Base-by-base conservation (phyloP, 164 flowering plant genomes). In the Sextonia rubra region DNA sequence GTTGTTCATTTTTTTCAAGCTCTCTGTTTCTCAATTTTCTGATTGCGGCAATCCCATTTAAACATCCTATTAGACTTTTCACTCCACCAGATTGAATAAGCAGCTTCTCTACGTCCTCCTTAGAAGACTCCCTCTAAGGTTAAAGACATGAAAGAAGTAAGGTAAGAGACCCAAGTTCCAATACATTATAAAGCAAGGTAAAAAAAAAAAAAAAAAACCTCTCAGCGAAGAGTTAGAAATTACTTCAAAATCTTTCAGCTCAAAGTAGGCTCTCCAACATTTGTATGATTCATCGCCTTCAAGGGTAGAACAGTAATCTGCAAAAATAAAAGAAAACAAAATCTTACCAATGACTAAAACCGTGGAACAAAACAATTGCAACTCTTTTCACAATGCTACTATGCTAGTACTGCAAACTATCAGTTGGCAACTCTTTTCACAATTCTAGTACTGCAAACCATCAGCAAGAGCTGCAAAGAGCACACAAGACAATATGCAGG, bases 181-280 rank as follows among this genome's bases (percentile, higher is more conserved):
- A 23, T n/a, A 17, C 12, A 7, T 30, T 12, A 49, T 61, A 5
- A 47, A n/a, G 44, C 47, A 4, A 20, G 15, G 22, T 12, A 24
- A 24, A 48, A 32, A 11, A 22, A n/a, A n/a, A n/a, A n/a, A n/a
- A n/a, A n/a, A n/a, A n/a, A n/a, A n/a, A n/a, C n/a, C 23, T 15
- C 32, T 18, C 15, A 7, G 6, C 65, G 1, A 37, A 9, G 20
- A 15, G 6, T 20, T 11, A 47, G n/a, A 26, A 77, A 86, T 84
- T 78, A 92, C 97, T 75, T 94, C 93, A 7, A 94, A 89, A 71
- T 94, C 91, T 78, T 85, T 83, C 52, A 94, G 93, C 64, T 94
- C 99, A 24, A 86, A 91, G 77, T 88, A 92, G 0, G 94, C 96
- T 74, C 71, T 77, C 99, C 99, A 94, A 77, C 99, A 94, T 77